These are phyloP conservation scores for Jaltomata sinuosa DNA, from an alignment of 257 asterid genomes.

Conservation along the genomic window DNA sequence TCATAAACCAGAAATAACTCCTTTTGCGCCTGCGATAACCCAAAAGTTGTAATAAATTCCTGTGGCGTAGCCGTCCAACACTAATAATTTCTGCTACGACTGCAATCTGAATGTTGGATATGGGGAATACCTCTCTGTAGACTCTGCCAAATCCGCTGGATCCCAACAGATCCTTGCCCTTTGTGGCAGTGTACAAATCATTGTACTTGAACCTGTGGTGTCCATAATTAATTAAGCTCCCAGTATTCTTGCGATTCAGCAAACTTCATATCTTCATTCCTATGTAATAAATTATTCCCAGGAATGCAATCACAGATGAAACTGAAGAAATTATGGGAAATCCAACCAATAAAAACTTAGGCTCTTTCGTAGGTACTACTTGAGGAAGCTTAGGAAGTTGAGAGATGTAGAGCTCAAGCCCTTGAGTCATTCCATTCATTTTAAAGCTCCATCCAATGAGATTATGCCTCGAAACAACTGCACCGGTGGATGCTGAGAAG, in stretches of 20 bases:
- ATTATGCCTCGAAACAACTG: not conserved
- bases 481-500: constrained; percentile 6
- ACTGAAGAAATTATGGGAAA: not conserved
- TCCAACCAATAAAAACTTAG: not conserved
- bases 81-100: constrained; percentile 56
- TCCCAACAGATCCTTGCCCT: not conserved
- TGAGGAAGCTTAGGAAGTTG: constrained; percentile 6
- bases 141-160: constrained; percentile 19
- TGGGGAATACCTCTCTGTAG: constrained; percentile 37
- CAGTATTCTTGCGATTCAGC: constrained; percentile 16
- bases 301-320: not conserved
- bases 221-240: constrained; percentile 1
- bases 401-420: not conserved
- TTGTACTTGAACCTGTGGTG: constrained; percentile 24
- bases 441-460: constrained; percentile 1
- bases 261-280: constrained; percentile 27
- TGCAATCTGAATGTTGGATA: constrained; percentile 24
- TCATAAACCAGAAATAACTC: constrained; percentile 63
- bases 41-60: constrained; percentile 43
- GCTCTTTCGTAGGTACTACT: not conserved
- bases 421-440: not conserved
- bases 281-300: constrained; percentile 8
- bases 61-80: constrained; percentile 55
- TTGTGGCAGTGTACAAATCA: constrained; percentile 48
- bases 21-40: constrained; percentile 49